Conservation (phyloP, 768 basidiomycete genomes). For the Tylopilus sp. region DNA sequence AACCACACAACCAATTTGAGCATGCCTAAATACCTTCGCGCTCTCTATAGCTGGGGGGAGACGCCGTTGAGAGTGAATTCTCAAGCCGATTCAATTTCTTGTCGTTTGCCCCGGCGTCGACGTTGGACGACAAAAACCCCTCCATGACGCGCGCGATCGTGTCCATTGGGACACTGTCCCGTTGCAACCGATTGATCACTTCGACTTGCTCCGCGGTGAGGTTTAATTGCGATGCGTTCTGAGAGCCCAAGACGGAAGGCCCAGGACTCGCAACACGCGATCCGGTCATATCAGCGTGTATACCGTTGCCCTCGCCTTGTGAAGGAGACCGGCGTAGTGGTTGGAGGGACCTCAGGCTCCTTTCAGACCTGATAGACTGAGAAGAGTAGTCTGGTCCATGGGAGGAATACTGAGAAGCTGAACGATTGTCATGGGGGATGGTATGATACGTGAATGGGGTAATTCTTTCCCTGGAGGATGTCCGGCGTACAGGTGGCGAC, state of each 20-base stretch:
- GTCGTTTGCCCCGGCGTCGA: neutral
- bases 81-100: too few species aligned
- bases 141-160: conserved; percentile 16
- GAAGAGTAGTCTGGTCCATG: neutral
- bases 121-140: neutral
- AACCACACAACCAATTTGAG: too few species aligned
- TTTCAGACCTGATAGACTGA: neutral
- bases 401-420: neutral
- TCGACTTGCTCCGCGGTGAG: conserved; percentile 17
- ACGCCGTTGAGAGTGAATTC: too few species aligned
- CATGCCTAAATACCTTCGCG: too few species aligned
- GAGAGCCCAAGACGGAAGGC: neutral
- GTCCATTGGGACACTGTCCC: conserved; percentile 8
- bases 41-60: too few species aligned
- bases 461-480: neutral
- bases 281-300: neutral
- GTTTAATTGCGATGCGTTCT: neutral
- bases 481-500: neutral
- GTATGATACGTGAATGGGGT: conserved; percentile 5
- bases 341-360: neutral
- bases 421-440: conserved; percentile 13
- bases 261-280: neutral
- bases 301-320: neutral
- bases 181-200: conserved; percentile 9
- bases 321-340: conserved; percentile 5